A percentile compares a stretch with the other conserved stretches of the same genome.
Evolutionary conservation across 1,284 basidiomycete genomes (phyloP).

Genomic region (Grifola frondosa): DNA sequence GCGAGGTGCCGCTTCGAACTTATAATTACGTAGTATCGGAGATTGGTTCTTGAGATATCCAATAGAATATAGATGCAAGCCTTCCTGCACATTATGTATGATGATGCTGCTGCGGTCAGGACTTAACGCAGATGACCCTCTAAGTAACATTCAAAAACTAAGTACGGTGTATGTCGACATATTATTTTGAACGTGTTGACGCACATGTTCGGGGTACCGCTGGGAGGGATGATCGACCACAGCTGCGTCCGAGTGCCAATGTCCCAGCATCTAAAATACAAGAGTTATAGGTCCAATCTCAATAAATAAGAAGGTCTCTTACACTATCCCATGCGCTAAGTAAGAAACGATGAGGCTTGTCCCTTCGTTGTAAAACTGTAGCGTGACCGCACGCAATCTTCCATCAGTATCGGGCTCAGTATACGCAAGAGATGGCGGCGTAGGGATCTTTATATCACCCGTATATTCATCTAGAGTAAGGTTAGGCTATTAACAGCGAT

Average conservation of each 20-base stretch:
- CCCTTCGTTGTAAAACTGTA: not conserved
- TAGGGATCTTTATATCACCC: not conserved
- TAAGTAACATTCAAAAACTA: too few relatives aligned
- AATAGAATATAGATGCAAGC: not conserved
- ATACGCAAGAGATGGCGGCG: not conserved
- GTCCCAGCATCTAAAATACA: not conserved
- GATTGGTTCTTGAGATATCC: too few relatives aligned
- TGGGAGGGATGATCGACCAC: not conserved
- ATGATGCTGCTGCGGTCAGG: not conserved
- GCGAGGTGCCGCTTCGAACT: not conserved
- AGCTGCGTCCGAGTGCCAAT: not conserved
- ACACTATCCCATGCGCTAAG: not conserved
- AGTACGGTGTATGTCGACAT: not conserved
- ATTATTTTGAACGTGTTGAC: not conserved
- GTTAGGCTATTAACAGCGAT: not conserved
- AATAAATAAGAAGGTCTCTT: not conserved
- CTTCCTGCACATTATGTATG: not conserved
- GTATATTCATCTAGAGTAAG: not conserved
- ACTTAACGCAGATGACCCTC: not conserved
- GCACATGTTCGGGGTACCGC: not conserved
- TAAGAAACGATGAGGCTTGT: not conserved
- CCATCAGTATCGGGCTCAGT: not conserved
- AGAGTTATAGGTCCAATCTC: not conserved
- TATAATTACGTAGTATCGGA: not conserved
- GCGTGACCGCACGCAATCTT: not conserved